phyloP scores from a whole-genome alignment of 345 rosid genomes.

The Pistacia vera region DNA sequence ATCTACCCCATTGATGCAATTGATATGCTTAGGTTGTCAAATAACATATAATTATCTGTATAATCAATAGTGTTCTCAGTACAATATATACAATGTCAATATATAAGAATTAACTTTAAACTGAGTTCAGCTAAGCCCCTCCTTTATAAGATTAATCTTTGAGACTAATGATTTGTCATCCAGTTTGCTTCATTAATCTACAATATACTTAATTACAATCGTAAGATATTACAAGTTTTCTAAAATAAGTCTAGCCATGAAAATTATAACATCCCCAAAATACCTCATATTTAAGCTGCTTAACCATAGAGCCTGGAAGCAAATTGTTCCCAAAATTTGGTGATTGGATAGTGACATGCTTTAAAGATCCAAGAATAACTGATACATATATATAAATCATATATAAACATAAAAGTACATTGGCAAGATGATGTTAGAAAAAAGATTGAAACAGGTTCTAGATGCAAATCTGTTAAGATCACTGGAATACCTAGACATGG shows the following conservation, averaged over 20 bases:
- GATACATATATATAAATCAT: slow-evolving; percentile 14
- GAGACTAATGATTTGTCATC: not conserved
- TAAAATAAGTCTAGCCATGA: not conserved
- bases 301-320: slow-evolving; percentile 48
- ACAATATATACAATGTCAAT: not conserved
- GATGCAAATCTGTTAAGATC: not conserved
- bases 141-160: not conserved
- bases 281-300: slow-evolving; percentile 62
- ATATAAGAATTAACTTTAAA: not conserved
- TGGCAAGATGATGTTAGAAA: not conserved
- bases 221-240: not conserved
- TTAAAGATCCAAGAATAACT: slow-evolving; percentile 57
- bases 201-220: not conserved
- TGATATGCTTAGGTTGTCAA: not conserved
- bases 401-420: not conserved
- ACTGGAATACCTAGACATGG: slow-evolving; percentile 53
- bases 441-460: not conserved
- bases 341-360: slow-evolving; percentile 32
- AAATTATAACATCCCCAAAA: not conserved
- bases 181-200: not conserved
- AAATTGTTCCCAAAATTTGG: slow-evolving; percentile 28
- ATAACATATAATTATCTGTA: not conserved
- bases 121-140: too few relatives aligned
- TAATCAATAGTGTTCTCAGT: not conserved
- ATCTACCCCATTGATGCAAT: not conserved